Evolutionary conservation across 345 rosid genomes (phyloP), one percentile per base, ranked within the genome.

Genomic region (Physaria fendleri): DNA sequence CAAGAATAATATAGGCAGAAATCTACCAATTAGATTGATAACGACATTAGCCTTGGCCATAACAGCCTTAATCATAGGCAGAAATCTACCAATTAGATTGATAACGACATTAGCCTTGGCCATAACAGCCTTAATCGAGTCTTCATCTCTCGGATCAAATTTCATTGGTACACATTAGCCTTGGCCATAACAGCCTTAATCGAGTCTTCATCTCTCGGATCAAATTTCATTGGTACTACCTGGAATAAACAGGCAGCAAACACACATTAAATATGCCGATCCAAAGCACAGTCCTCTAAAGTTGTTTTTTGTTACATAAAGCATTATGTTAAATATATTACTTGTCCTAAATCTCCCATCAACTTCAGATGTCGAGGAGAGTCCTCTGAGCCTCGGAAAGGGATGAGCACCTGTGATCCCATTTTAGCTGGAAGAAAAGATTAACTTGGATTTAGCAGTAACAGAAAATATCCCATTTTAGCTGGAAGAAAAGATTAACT

Each of bases 311-410:
- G 27, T 17, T 28, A 25, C 51, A 35, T 27, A 16, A 53, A 37
- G 29, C 37, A 15, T 15, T 25, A n/a, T 7, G 43, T 38, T 30
- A 54, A 53, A 46, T 6, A 54, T 62, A 22, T 42, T 63, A 89
- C 97, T 95, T 94, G 97, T 56, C 97, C 99, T 75, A 94, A 78
- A 77, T 94, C 99, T 53, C 99, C 99, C 99, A 90, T 90, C 88
- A 93, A 71, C 76, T 94, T 94, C 65, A 94, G 96, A 75, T 94
- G 97, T 42, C 96, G 84, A 65, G 79, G 88, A 56, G 56, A 59
- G 69, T 94, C 99, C 83, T 94, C 99, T 34, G 88, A 87, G 55
- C 96, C 96, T 38, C 97, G 83, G 63, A 90, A 94, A 49, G 99
- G 99, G 72, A 94, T 96, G 27, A 94, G 77, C 27, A 90, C 97